A percentile compares a stretch with the other conserved stretches of the same genome.
phyloP scores from a whole-genome alignment of 208 protist genomes.

The Leishmania aethiopica region DNA sequence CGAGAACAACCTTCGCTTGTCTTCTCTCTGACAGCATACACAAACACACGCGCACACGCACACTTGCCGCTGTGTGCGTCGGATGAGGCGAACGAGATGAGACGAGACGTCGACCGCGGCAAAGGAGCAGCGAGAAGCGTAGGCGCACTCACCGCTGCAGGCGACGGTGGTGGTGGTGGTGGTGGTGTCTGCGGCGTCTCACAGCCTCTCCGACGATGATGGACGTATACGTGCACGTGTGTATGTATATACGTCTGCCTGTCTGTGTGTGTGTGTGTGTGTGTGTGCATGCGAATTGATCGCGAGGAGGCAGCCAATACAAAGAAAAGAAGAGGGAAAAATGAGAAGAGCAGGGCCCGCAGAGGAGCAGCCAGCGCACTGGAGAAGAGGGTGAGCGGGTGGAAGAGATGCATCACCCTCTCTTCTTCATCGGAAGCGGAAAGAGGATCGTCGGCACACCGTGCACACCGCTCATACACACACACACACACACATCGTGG shows the following conservation, averaged over 20 bases:
- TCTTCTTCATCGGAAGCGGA: not conserved
- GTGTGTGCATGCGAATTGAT: not conserved
- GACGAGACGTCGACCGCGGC: not conserved
- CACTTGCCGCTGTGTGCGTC: not conserved
- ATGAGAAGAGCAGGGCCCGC: not conserved
- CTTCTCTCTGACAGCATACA: not conserved
- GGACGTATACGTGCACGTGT: not conserved
- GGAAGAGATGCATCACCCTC: not conserved
- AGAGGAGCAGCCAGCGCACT: not conserved
- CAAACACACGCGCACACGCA: not conserved
- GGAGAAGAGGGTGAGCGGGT: not conserved
- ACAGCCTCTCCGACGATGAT: not conserved
- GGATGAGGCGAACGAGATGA: not conserved
- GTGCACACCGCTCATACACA: not conserved
- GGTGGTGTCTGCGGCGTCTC: not conserved
- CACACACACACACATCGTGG: not conserved
- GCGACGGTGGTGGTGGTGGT: not conserved
- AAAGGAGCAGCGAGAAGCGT: not conserved
- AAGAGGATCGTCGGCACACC: not conserved
- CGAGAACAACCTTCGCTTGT: not conserved
- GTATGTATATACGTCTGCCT: not conserved
- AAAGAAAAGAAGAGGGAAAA: not conserved
- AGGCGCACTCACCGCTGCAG: not conserved
- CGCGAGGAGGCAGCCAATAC: not conserved
- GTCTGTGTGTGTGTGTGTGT: slow-evolving; percentile 5